Evolutionary conservation across 2,329 filamentous ascomycete species (phyloP), one percentile per base, ranked within the genome.

Genomic region (Daldinia sp.): DNA sequence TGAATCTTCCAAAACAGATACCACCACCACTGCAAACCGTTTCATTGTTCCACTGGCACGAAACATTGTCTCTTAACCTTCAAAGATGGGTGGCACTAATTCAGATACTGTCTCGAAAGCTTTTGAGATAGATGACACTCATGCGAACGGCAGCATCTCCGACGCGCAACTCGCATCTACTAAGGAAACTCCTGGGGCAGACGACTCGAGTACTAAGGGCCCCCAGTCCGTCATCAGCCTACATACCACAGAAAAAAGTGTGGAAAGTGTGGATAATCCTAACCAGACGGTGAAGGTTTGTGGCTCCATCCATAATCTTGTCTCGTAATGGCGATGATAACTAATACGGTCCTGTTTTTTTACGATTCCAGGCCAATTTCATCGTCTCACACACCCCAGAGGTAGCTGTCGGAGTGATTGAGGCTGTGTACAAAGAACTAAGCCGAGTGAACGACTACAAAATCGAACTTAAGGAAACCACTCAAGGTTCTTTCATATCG

Each of bases 341-440:
- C 66, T 65, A 67, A 67, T 39, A 12, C 12, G 7, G 9, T 6
- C 9, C 10, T n/a, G 26, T 42, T 48, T 18, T 10, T 28, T 7
- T 6, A 48, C 35, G 18, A 12, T n/a, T 3, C 23, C 23, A 72
- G 70, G 67, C 57, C 10, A 68, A 70, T 30, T 69, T 70, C 39
- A 63, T 72, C 20, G 26, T 71, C 18, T 59, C 65, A 20, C 59
- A 69, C 33, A 26, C 33, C 18, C 62, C 62, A 59, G 73, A 84
- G 79, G 1, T 80, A 81, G n/a, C 82, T 80, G 23, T 82, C 78
- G 1, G 83, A 6, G 58, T 87, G 67, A 82, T 82, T 0, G 85
- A 87, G 61, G 79, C 80, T 1, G 77, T 87, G 9, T 76, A 84
- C 0, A 84, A 79, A 18, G 86, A 88, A 73, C 72, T 85, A 7